Percentiles rank a stretch among this genome's conserved stretches.
Conservation (phyloP, 768 basidiomycete genomes). For the Tulasnella sp. region DNA sequence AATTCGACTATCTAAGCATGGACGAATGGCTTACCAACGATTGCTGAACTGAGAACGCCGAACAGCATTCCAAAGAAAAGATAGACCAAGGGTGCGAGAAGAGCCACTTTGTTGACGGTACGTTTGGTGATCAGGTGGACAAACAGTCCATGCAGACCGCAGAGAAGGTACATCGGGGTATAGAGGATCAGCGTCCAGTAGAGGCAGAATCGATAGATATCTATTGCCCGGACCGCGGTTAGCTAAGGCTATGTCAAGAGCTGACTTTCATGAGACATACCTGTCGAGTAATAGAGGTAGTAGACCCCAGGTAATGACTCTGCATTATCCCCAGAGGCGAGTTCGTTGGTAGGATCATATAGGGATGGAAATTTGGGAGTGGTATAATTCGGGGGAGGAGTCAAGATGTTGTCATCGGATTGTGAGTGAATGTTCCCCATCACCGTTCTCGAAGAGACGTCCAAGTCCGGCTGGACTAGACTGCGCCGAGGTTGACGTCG, state of each 20-base stretch:
- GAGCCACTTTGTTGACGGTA: background rate
- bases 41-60: conserved; percentile 12
- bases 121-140: conserved; percentile 7
- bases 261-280: background rate
- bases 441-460: background rate
- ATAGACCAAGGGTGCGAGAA: conserved; percentile 5
- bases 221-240: background rate
- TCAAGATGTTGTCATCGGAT: background rate
- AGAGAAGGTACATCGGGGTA: conserved; percentile 9
- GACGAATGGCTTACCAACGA: conserved; percentile 12
- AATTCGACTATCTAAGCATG: too few species aligned
- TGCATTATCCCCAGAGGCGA: background rate
- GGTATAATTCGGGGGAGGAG: conserved; percentile 12
- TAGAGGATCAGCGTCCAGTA: conserved; percentile 16
- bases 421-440: conserved; percentile 1
- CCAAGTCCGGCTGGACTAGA: background rate
- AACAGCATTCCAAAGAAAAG: conserved; percentile 6
- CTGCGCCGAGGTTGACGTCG: background rate
- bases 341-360: conserved; percentile 10
- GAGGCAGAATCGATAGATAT: conserved; percentile 15
- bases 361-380: conserved; percentile 13
- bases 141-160: conserved; percentile 6
- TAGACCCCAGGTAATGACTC: background rate
- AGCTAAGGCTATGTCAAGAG: background rate
- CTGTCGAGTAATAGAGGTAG: conserved; percentile 12